Evolutionary conservation across 108 stramenopile species (phyloP).

Genomic region (Aurantiochytrium sp.): DNA sequence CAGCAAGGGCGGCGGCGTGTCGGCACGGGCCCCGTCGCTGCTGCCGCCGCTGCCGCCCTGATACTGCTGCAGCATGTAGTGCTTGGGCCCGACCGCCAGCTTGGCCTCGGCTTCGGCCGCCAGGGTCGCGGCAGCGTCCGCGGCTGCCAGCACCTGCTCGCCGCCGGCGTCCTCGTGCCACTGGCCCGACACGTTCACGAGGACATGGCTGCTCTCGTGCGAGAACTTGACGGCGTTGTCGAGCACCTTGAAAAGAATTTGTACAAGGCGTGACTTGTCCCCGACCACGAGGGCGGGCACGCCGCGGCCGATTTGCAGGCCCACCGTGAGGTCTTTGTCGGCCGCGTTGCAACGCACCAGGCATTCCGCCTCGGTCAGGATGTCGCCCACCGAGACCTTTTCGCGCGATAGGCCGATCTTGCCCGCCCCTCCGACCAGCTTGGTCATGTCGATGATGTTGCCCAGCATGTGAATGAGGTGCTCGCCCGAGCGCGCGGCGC

Average conservation of each 20-base stretch:
- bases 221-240: conserved; percentile 24
- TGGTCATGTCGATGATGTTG: not conserved
- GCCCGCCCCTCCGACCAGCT: too few species aligned
- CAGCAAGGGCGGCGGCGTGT: too few species aligned
- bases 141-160: too few species aligned
- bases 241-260: not conserved
- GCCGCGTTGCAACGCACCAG: not conserved
- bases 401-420: not conserved
- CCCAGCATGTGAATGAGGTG: not conserved
- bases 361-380: not conserved
- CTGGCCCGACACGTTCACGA: not conserved
- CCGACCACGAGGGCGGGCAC: not conserved
- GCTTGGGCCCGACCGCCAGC: too few species aligned
- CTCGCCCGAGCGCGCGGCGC: not conserved
- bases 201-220: not conserved
- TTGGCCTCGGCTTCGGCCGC: too few species aligned
- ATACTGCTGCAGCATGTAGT: too few species aligned
- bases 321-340: not conserved
- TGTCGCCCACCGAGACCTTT: not conserved
- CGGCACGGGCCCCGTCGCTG: too few species aligned
- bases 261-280: conserved; percentile 19
- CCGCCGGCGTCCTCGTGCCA: not conserved
- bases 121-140: too few species aligned
- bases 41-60: too few species aligned
- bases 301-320: not conserved